Evolutionary conservation across 768 basidiomycete genomes (phyloP), one percentile per base, ranked within the genome.

Genomic region (Xerocomellus chrysenteron): DNA sequence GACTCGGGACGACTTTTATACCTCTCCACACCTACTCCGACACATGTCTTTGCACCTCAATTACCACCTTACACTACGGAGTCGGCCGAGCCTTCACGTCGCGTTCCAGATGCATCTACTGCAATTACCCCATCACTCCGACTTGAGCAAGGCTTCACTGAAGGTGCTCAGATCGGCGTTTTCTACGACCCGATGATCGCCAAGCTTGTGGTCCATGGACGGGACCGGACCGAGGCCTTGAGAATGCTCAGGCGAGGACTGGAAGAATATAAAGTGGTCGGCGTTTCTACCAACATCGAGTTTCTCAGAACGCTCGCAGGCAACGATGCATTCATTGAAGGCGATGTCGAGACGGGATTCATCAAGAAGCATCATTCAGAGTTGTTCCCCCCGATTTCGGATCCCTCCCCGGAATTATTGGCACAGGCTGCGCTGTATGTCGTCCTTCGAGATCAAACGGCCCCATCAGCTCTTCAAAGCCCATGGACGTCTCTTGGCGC

Each of bases 111-210:
- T 52, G 50, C 54, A 37, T 53, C 55, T 36, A 39, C 61, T 42
- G 43, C 48, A 10, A 69, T 86, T n/a, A 60, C 73, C 13, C 87
- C 88, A 1, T 76, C 87, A 2, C 77, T 94, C 44, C 83, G 94
- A n/a, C 80, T 97, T 11, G 94, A 96, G 65, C 91, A 94, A 70
- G 94, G 95, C 0, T 94, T 96, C 73, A 78, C 74, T 3, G 82
- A 87, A 65, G 90, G 89, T 5, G 80, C 89, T 16, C 83, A 87
- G 60, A 92, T 92, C 42, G 90, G 91, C 21, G 88, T 94, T 2
- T 94, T 86, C 71, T 95, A 94, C 68, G 92, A 95, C 64, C 92
- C 92, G 0, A 87, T 95, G 85, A 94, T 95, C 56, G 87, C 91
- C 3, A 95, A 95, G 69, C 85, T 97, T 6, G 88, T 98, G 17